These are phyloP conservation scores for Phytophthora citricola DNA, from an alignment of 352 stramenopile genomes.

Conservation along the genomic window DNA sequence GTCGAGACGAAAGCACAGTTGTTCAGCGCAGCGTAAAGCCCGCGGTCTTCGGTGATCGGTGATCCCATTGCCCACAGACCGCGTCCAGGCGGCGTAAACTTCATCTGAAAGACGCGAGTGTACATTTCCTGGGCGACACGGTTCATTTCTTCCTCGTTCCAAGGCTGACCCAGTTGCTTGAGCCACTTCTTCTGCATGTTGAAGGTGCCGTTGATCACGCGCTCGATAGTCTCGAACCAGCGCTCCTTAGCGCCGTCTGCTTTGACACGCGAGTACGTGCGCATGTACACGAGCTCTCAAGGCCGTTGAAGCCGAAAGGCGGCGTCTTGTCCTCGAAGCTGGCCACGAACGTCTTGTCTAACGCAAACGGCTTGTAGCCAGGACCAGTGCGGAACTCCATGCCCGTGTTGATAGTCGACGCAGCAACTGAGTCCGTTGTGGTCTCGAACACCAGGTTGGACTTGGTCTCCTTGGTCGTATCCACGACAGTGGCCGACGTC, in stretches of 20 bases:
- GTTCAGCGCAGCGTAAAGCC: conserved; percentile 91
- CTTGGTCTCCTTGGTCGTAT: conserved; percentile 3
- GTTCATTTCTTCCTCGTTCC: conserved; percentile 69
- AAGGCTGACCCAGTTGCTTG: conserved; percentile 51
- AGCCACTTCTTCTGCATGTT: conserved; percentile 93
- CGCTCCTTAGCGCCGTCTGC: conserved; percentile 80
- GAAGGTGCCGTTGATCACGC: conserved; percentile 95
- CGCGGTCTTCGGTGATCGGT: conserved; percentile 86
- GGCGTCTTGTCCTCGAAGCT: conserved; percentile 56
- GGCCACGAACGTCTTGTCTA: conserved; percentile 53
- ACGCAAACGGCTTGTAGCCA: conserved; percentile 31
- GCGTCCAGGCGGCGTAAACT: conserved; percentile 93
- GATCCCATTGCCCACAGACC: conserved; percentile 96
- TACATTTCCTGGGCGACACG: conserved; percentile 91
- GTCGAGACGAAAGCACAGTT: conserved; percentile 96
- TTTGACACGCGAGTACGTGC: conserved; percentile 92
- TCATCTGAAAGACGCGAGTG: conserved; percentile 93
- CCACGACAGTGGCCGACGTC: conserved; percentile 14
- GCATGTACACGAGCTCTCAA: conserved; percentile 93
- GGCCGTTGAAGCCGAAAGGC: conserved; percentile 94
- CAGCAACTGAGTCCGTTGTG: conserved; percentile 7
- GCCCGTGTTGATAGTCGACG: conserved; percentile 21
- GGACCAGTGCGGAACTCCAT: conserved; percentile 25
- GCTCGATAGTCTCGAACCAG: conserved; percentile 93
- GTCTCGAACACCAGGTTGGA: conserved; percentile 17